Evolutionary conservation across 495 filamentous ascomycete species (phyloP).

Genomic region (Hypoxylon cercidicola): DNA sequence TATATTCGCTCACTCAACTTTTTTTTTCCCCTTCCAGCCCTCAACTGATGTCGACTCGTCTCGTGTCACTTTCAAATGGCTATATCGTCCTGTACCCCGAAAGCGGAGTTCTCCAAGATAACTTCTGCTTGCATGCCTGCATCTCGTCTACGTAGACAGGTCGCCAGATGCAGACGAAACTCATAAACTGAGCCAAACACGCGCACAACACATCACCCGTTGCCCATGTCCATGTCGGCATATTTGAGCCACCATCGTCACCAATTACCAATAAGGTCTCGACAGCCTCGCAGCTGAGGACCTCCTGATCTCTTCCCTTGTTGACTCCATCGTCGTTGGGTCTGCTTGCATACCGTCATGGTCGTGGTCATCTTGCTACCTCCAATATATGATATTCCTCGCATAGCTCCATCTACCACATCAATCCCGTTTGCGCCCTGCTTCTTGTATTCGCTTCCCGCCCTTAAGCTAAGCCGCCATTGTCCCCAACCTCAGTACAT

Average conservation of each 20-base stretch:
- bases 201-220: slow-evolving; percentile 13
- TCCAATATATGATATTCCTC: slow-evolving; percentile 29
- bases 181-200: slow-evolving; percentile 20
- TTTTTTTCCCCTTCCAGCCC: slow-evolving; percentile 32
- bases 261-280: slow-evolving; percentile 37
- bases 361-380: slow-evolving; percentile 21
- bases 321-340: slow-evolving; percentile 27
- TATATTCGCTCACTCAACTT: slow-evolving; percentile 41
- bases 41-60: slow-evolving; percentile 2
- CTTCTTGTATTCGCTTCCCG: slow-evolving; percentile 30
- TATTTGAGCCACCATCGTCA: slow-evolving; percentile 29
- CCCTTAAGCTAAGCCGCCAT: slow-evolving; percentile 22
- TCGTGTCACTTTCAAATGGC: slow-evolving; percentile 34
- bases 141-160: slow-evolving; percentile 30
- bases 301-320: slow-evolving; percentile 21
- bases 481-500: slow-evolving; percentile 15
- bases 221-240: slow-evolving; percentile 33
- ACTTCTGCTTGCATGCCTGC: slow-evolving; percentile 41
- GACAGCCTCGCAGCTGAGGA: slow-evolving; percentile 36
- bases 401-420: slow-evolving; percentile 28
- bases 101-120: slow-evolving; percentile 41
- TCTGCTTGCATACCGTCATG: slow-evolving; percentile 36
- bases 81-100: slow-evolving; percentile 37
- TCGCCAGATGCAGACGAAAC: slow-evolving; percentile 26
- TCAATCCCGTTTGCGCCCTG: slow-evolving; percentile 18